Evolutionary conservation across 1,284 basidiomycete genomes (phyloP).

Genomic region (Dichomitus squalens): DNA sequence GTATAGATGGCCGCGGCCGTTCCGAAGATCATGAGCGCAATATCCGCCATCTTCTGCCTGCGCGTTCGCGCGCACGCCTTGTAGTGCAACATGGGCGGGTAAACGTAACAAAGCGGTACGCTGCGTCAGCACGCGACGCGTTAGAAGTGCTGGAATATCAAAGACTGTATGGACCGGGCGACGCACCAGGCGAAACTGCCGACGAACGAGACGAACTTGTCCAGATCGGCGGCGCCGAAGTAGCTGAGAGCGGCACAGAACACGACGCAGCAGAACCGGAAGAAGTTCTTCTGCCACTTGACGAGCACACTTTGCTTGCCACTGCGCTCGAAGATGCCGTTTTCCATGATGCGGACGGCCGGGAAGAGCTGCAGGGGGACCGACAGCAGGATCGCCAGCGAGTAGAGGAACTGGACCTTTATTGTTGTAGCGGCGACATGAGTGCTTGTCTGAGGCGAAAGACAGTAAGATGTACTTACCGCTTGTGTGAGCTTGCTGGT

Average conservation of each 20-base stretch:
- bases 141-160: not conserved
- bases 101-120: constrained; percentile 92
- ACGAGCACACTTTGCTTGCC: constrained; percentile 74
- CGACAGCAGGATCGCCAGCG: constrained; percentile 92
- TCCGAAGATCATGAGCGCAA: constrained; percentile 83
- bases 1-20: constrained; percentile 84
- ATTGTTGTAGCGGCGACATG: not conserved
- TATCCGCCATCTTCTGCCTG: constrained; percentile 74
- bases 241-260: constrained; percentile 80
- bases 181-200: constrained; percentile 94
- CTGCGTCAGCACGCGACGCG: not conserved
- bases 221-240: constrained; percentile 87
- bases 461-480: constrained; percentile 39
- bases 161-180: not conserved
- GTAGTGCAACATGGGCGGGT: constrained; percentile 93
- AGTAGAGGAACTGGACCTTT: constrained; percentile 83
- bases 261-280: constrained; percentile 79
- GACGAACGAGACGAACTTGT: constrained; percentile 96
- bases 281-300: constrained; percentile 93
- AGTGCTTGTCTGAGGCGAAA: not conserved
- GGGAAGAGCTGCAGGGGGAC: constrained; percentile 97
- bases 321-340: constrained; percentile 90
- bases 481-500: constrained; percentile 88
- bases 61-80: constrained; percentile 82
- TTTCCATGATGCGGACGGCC: constrained; percentile 96